These are phyloP conservation scores for Atalantia buxifolia DNA, from an alignment of 345 rosid genomes.

Conservation along the genomic window DNA sequence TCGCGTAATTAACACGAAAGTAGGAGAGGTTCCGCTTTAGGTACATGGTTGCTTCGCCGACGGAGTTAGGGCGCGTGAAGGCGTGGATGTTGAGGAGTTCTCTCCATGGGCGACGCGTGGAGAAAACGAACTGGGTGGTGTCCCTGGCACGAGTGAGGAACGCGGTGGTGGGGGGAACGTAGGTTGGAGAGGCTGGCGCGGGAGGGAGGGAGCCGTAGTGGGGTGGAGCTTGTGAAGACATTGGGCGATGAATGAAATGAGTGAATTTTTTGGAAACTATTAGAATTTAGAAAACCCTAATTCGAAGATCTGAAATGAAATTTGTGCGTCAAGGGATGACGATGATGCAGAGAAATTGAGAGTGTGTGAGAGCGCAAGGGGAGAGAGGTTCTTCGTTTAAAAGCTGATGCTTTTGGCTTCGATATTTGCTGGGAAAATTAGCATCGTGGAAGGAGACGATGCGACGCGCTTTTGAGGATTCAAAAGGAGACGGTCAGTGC, in stretches of 20 bases:
- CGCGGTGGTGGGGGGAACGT: conserved; percentile 16
- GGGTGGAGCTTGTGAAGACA: conserved; percentile 20
- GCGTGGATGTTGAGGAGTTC: conserved; percentile 32
- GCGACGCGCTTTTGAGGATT: neutral
- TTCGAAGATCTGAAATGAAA: neutral
- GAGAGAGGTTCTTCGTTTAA: neutral
- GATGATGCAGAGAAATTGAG: neutral
- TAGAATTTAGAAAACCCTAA: conserved; percentile 4
- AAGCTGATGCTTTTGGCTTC: neutral
- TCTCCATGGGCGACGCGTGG: conserved; percentile 67
- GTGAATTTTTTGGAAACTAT: neutral
- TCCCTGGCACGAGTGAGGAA: conserved; percentile 30
- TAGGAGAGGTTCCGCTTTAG: conserved; percentile 41
- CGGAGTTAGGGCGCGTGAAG: conserved; percentile 37
- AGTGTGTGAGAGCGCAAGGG: neutral
- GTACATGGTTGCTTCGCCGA: conserved; percentile 47
- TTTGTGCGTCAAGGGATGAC: neutral
- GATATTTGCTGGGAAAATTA: neutral
- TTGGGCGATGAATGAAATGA: neutral
- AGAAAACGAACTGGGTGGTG: conserved; percentile 23
- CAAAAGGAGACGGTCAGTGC: neutral
- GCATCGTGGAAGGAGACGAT: neutral
- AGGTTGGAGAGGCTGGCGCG: neutral
- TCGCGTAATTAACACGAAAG: conserved; percentile 69
- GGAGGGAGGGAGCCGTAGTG: conserved; percentile 19